Evolutionary conservation across 139 green algal genomes (phyloP), one percentile per base, ranked within the genome.

Genomic region (Gonium pectorale): DNA sequence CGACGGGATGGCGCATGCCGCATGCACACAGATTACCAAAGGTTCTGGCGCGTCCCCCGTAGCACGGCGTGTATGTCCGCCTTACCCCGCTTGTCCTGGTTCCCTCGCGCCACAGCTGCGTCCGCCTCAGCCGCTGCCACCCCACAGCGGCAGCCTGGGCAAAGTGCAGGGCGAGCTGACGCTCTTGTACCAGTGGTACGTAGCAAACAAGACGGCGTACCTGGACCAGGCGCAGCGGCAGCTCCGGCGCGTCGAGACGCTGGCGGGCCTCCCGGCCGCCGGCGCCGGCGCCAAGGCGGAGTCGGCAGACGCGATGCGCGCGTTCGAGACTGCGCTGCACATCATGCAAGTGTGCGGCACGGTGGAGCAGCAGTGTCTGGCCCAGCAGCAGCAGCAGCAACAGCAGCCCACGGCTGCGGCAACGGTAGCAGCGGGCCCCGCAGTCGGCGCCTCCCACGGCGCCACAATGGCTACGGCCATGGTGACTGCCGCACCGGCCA

Each of bases 131-230:
- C 64, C 68, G 46, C 85, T 60, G 44, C 59, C 68, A 63, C 85
- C 67, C 24, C 74, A 22, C 46, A 8, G 6, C 79, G 37, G 44
- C 86, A 15, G 67, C 67, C 46, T 88, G 1, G 35, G 13, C 0
- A 60, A 60, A 5, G 87, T 91, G 44, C 82, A 77, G 40, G 68
- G 74, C 31, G 83, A 91, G 83, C 79, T 91, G 52, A 68, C 71
- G 11, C 44, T 81, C 29, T 49, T 91, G 72, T 89, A 91, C 46
- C 68, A 85, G 3, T 91, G 87, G 87, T 91, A 89, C 63, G 59
- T 74, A 1, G 71, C 70, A n/a, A 91, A 87, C 72, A 87, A 87
- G 49, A 51, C 79, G 38, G 83, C 81, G 33, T 89, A 91, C 51
- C 64, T 91, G 37, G 83, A 89, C 38, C 83, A 86, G 52, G 78